Evolutionary conservation across 2,329 filamentous ascomycete species (phyloP).

Genomic region (Cercospora brassicicola): DNA sequence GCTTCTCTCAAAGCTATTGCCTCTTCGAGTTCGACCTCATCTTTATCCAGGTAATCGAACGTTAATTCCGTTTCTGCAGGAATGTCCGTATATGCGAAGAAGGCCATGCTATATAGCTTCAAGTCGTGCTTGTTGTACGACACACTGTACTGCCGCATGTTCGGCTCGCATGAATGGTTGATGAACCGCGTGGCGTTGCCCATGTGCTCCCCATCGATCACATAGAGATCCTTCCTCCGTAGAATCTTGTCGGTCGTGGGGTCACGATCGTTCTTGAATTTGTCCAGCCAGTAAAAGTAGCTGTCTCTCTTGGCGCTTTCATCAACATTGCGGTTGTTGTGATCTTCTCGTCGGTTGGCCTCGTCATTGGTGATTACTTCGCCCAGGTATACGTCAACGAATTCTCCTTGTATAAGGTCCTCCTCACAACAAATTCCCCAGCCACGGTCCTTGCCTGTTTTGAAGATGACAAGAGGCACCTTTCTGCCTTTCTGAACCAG

Average conservation of each 20-base stretch:
- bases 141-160: slow-evolving; percentile 75
- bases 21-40: slow-evolving; percentile 47
- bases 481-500: slow-evolving; percentile 73
- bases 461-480: slow-evolving; percentile 74
- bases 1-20: slow-evolving; percentile 36
- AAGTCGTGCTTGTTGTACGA: slow-evolving; percentile 75
- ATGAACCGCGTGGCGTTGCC: slow-evolving; percentile 79
- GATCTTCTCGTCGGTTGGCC: slow-evolving; percentile 62
- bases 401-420: slow-evolving; percentile 69
- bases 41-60: slow-evolving; percentile 75
- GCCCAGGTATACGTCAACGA: slow-evolving; percentile 77
- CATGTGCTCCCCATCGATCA: slow-evolving; percentile 68
- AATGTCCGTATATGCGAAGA: slow-evolving; percentile 71
- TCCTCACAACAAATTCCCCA: slow-evolving; percentile 72
- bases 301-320: slow-evolving; percentile 68
- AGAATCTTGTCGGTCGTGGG: slow-evolving; percentile 53
- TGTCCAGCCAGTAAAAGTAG: slow-evolving; percentile 80
- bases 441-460: slow-evolving; percentile 65
- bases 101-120: slow-evolving; percentile 71
- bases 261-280: slow-evolving; percentile 54
- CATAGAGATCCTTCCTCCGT: slow-evolving; percentile 43
- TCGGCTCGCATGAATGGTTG: slow-evolving; percentile 79
- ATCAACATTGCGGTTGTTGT: slow-evolving; percentile 33
- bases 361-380: slow-evolving; percentile 55
- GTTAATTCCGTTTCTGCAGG: slow-evolving; percentile 67